Conservation (phyloP, 768 basidiomycete genomes). For the Amyloporia xantha region DNA sequence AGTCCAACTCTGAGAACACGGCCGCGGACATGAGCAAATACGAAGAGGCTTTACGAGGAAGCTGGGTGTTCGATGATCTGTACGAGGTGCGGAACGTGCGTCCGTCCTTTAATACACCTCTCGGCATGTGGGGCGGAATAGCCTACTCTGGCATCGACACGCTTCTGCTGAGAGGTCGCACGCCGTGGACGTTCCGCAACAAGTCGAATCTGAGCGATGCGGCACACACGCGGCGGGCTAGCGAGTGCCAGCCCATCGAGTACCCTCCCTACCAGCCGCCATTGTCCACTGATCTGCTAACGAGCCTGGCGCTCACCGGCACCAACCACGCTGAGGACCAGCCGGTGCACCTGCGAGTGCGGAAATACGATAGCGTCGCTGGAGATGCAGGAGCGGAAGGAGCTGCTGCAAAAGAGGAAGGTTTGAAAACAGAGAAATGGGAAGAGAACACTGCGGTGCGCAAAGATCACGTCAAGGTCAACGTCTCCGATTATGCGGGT, state of each 20-base stretch:
- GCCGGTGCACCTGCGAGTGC: conserved; percentile 80
- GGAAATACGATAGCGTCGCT: conserved; percentile 24
- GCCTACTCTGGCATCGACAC: conserved; percentile 86
- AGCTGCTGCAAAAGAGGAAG: conserved; percentile 16
- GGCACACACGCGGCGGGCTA: conserved; percentile 61
- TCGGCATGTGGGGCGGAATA: conserved; percentile 86
- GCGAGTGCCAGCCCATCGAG: conserved; percentile 62
- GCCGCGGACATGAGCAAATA: conserved; percentile 67
- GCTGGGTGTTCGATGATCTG: conserved; percentile 85
- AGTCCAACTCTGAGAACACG: conserved; percentile 8
- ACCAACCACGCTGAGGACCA: conserved; percentile 99
- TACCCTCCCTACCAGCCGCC: conserved; percentile 88
- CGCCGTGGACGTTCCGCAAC: conserved; percentile 90
- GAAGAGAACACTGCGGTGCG: conserved; percentile 39
- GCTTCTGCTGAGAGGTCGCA: conserved; percentile 74
- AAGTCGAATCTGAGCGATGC: conserved; percentile 49
- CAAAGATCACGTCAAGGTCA: conserved; percentile 64
- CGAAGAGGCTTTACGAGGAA: conserved; percentile 57
- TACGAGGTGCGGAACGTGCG: conserved; percentile 88
- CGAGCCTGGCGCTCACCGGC: conserved; percentile 81
- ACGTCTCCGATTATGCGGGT: conserved; percentile 78
- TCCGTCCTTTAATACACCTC: conserved; percentile 73
- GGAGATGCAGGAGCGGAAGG: conserved; percentile 22
- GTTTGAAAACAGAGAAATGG: conserved; percentile 19
- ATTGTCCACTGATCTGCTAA: conserved; percentile 89